These are phyloP conservation scores for Neonectria coccinea DNA, from an alignment of 2,329 filamentous ascomycete genomes.

Conservation along the genomic window DNA sequence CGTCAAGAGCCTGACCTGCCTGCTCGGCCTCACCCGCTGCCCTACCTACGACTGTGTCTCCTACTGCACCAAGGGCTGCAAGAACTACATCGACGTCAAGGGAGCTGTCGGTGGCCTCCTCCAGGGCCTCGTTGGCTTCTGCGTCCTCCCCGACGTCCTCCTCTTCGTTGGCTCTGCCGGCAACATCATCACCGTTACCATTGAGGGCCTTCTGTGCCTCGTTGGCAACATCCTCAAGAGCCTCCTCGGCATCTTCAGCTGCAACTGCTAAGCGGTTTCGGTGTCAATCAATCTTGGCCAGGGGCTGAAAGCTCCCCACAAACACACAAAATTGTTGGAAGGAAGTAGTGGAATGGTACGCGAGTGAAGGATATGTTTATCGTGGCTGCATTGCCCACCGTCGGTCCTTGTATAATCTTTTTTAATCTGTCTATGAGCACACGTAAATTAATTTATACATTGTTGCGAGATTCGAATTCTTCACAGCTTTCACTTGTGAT, in stretches of 20 bases:
- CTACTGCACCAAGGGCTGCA: constrained; percentile 53
- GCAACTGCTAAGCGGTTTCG: constrained; percentile 46
- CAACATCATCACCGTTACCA: constrained; percentile 42
- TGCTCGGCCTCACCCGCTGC: constrained; percentile 49
- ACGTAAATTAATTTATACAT: constrained; percentile 8
- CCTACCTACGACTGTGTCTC: constrained; percentile 53
- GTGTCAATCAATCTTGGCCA: not conserved
- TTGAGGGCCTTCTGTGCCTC: constrained; percentile 50
- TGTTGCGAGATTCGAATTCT: not conserved
- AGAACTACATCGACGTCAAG: constrained; percentile 52
- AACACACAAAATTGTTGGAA: not conserved
- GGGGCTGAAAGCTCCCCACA: not conserved
- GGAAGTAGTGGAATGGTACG: not conserved
- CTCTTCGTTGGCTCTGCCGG: constrained; percentile 44
- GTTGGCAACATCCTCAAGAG: constrained; percentile 48
- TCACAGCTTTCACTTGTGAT: not conserved
- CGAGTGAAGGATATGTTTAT: constrained; percentile 7
- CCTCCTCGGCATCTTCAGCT: constrained; percentile 49
- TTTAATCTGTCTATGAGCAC: constrained; percentile 18
- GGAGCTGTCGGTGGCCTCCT: constrained; percentile 47
- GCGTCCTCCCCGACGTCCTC: constrained; percentile 49
- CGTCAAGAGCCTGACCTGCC: constrained; percentile 45
- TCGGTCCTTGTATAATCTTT: constrained; percentile 12
- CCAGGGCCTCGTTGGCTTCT: constrained; percentile 48
- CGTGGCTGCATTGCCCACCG: constrained; percentile 4